Conservation (phyloP, 805 yeast genomes). For the Zygosaccharomyces bailii region DNA sequence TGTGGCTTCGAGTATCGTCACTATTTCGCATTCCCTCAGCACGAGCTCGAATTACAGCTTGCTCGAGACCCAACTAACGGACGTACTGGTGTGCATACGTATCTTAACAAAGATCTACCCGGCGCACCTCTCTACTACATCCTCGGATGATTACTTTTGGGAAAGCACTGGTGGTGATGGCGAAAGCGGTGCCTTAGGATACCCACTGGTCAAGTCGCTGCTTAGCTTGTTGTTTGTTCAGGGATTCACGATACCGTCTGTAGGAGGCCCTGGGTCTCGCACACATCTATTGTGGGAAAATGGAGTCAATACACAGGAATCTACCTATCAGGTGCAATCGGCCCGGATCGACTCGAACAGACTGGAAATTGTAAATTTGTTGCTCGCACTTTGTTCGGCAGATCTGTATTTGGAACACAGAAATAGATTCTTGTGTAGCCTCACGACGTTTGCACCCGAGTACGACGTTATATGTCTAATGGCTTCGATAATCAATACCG, state of each 20-base stretch:
- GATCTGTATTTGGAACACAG: conserved; percentile 48
- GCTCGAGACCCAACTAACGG: conserved; percentile 15
- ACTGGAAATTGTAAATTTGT: conserved; percentile 58
- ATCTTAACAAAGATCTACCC: conserved; percentile 66
- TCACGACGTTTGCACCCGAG: conserved; percentile 50
- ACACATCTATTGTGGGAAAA: conserved; percentile 67
- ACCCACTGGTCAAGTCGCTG: conserved; percentile 22
- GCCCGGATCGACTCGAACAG: conserved; percentile 58
- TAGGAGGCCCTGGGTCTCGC: conserved; percentile 25
- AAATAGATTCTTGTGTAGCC: conserved; percentile 55
- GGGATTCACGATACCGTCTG: conserved; percentile 27
- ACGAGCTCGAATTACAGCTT: conserved; percentile 5
- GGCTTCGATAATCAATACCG: conserved; percentile 66
- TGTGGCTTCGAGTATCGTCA: conserved; percentile 36
- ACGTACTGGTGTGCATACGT: conserved; percentile 59
- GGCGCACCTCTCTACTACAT: conserved; percentile 53
- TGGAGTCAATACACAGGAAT: conserved; percentile 55
- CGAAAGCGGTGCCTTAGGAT: conserved; percentile 18
- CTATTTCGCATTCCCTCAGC: conserved; percentile 22
- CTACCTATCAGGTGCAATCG: conserved; percentile 34
- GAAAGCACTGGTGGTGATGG: conserved; percentile 3
- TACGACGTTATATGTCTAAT: conserved; percentile 48
- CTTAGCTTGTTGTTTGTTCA: conserved; percentile 30
- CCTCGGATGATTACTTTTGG: conserved; percentile 23
- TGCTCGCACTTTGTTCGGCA: conserved; percentile 59